These are phyloP conservation scores for Hylodesmum podocarpum DNA, from an alignment of 306 rosid species.

Conservation along the genomic window DNA sequence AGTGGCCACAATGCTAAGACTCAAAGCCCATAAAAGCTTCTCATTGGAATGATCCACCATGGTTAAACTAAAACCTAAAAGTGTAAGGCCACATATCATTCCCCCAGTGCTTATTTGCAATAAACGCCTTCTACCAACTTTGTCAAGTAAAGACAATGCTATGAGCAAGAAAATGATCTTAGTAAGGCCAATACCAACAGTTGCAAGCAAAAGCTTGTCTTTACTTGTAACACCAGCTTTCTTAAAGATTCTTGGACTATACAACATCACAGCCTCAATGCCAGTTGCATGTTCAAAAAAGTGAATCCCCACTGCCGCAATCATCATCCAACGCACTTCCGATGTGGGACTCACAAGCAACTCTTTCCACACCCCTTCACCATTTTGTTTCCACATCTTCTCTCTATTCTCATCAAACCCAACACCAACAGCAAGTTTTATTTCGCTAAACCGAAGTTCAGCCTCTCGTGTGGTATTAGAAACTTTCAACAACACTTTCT, in stretches of 20 bases:
- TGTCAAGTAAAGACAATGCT: conserved; percentile 60
- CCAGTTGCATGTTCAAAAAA: conserved; percentile 81
- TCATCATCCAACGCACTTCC: conserved; percentile 61
- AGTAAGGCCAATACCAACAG: conserved; percentile 65
- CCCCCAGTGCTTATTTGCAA: conserved; percentile 59
- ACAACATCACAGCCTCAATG: conserved; percentile 76
- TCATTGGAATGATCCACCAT: conserved; percentile 45
- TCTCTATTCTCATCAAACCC: conserved; percentile 45
- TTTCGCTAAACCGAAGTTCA: conserved; percentile 50
- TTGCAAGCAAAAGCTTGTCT: conserved; percentile 65
- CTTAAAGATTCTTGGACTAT: conserved; percentile 76
- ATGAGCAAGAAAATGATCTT: conserved; percentile 47
- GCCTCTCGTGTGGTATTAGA: conserved; percentile 60
- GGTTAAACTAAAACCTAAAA: conserved; percentile 59
- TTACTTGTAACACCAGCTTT: conserved; percentile 64
- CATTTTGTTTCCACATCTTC: conserved; percentile 22
- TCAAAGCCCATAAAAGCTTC: conserved; percentile 53
- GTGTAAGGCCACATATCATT: conserved; percentile 41
- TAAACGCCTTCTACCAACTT: conserved; percentile 55
- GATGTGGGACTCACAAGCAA: conserved; percentile 54
- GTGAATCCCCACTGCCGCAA: conserved; percentile 71
- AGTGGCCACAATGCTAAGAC: conserved; percentile 49
- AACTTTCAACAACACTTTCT: conserved; percentile 37
- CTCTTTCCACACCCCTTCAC: conserved; percentile 69
- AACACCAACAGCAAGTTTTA: conserved; percentile 59